These are phyloP conservation scores for Ilex aquifolium DNA, from an alignment of 257 asterid species.

Conservation along the genomic window DNA sequence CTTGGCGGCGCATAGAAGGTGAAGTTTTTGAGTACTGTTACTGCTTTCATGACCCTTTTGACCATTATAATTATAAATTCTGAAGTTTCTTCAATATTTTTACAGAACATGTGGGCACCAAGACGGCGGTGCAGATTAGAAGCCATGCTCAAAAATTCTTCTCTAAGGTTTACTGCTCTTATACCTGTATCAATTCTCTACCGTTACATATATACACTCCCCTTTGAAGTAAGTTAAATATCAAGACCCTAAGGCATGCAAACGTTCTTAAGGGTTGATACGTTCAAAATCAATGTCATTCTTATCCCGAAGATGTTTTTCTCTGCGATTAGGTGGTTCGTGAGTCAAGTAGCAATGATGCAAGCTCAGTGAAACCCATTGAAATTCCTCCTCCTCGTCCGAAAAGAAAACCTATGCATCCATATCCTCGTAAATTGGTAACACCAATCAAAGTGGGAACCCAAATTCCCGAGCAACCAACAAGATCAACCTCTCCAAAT, in stretches of 20 bases:
- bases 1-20: slow-evolving; percentile 98
- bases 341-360: slow-evolving; percentile 48
- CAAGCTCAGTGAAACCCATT: slow-evolving; percentile 39
- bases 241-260: slow-evolving; percentile 45
- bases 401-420: slow-evolving; percentile 89
- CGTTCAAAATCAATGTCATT: not conserved
- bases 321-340: slow-evolving; percentile 59
- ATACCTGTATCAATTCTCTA: slow-evolving; percentile 32
- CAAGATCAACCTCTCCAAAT: slow-evolving; percentile 25
- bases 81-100: slow-evolving; percentile 7
- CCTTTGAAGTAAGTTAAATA: slow-evolving; percentile 46
- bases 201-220: slow-evolving; percentile 31
- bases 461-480: slow-evolving; percentile 28
- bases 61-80: not conserved
- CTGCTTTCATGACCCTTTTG: not conserved
- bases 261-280: not conserved
- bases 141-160: slow-evolving; percentile 98
- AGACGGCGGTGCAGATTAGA: slow-evolving; percentile 95
- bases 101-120: slow-evolving; percentile 84
- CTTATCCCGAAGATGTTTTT: slow-evolving; percentile 11
- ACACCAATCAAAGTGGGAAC: slow-evolving; percentile 28
- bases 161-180: slow-evolving; percentile 80
- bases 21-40: not conserved
- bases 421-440: slow-evolving; percentile 81
- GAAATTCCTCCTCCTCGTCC: slow-evolving; percentile 99